Conservation (phyloP, 257 asterid species). For the Solanum ossicruentum region DNA sequence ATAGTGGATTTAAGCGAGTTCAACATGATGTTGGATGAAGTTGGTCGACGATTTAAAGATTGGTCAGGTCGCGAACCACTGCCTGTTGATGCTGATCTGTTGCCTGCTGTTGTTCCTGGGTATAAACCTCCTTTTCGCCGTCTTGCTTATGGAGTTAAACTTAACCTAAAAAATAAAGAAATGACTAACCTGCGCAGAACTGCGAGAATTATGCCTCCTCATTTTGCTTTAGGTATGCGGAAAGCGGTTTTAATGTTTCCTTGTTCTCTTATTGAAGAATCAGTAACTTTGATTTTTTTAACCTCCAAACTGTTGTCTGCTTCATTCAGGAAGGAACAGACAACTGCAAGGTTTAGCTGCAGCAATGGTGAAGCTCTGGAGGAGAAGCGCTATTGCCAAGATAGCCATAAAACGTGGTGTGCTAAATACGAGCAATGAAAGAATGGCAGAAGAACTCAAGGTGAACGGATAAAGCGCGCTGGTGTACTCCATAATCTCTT, state of each 20-base stretch:
- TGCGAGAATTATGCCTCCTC: slow-evolving; percentile 70
- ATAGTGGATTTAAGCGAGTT: slow-evolving; percentile 44
- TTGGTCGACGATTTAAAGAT: slow-evolving; percentile 75
- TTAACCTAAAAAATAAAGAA: slow-evolving; percentile 37
- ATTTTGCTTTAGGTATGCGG: slow-evolving; percentile 73
- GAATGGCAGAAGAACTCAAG: slow-evolving; percentile 97
- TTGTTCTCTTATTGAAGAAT: background rate
- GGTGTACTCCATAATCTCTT: background rate
- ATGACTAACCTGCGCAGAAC: slow-evolving; percentile 69
- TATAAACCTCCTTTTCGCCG: slow-evolving; percentile 66
- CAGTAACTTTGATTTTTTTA: background rate
- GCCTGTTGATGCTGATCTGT: slow-evolving; percentile 89
- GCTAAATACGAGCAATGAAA: slow-evolving; percentile 61
- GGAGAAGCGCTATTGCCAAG: slow-evolving; percentile 64
- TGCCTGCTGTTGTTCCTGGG: slow-evolving; percentile 61
- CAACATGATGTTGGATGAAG: slow-evolving; percentile 48
- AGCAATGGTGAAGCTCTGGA: slow-evolving; percentile 88
- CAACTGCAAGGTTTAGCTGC: slow-evolving; percentile 78
- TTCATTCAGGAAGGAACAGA: slow-evolving; percentile 61
- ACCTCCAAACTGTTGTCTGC: background rate
- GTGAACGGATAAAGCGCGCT: slow-evolving; percentile 13
- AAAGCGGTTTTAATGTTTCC: background rate
- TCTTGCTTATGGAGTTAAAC: slow-evolving; percentile 54
- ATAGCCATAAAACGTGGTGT: slow-evolving; percentile 93
- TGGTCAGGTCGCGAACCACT: slow-evolving; percentile 84